Conservation (phyloP, 805 yeast genomes). For the Dipodascus geniculatus region DNA sequence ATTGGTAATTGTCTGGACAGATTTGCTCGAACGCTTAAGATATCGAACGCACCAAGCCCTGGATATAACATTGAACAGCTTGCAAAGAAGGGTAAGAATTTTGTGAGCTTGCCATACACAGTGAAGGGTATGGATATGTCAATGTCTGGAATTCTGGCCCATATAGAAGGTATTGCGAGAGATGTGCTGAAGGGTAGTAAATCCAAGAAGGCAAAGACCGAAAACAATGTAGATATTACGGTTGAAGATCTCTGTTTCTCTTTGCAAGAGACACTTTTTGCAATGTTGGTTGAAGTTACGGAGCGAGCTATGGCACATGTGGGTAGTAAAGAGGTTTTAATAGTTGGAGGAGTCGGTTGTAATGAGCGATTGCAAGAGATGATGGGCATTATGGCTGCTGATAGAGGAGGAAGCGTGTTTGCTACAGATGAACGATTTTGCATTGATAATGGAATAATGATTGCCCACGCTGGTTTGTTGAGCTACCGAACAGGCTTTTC, state of each 20-base stretch:
- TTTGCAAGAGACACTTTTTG: constrained; percentile 81
- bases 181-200: constrained; percentile 43
- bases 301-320: constrained; percentile 99
- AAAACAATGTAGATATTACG: constrained; percentile 42
- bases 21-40: constrained; percentile 82
- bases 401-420: constrained; percentile 75
- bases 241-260: constrained; percentile 87
- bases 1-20: constrained; percentile 95
- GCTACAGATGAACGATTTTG: constrained; percentile 97
- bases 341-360: constrained; percentile 98
- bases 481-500: constrained; percentile 71
- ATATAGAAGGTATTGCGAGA: constrained; percentile 68
- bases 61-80: constrained; percentile 94
- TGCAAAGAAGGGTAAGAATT: constrained; percentile 51
- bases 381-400: constrained; percentile 93
- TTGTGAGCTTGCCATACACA: constrained; percentile 80
- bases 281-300: constrained; percentile 96
- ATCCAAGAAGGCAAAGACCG: constrained; percentile 13
- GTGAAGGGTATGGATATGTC: constrained; percentile 98
- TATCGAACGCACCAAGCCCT: constrained; percentile 90
- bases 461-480: constrained; percentile 92
- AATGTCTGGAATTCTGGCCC: constrained; percentile 90
- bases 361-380: constrained; percentile 83
- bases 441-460: constrained; percentile 97
- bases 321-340: constrained; percentile 72